Base-by-base conservation (phyloP, 805 yeast species). In the Saturnispora kantuleensis region DNA sequence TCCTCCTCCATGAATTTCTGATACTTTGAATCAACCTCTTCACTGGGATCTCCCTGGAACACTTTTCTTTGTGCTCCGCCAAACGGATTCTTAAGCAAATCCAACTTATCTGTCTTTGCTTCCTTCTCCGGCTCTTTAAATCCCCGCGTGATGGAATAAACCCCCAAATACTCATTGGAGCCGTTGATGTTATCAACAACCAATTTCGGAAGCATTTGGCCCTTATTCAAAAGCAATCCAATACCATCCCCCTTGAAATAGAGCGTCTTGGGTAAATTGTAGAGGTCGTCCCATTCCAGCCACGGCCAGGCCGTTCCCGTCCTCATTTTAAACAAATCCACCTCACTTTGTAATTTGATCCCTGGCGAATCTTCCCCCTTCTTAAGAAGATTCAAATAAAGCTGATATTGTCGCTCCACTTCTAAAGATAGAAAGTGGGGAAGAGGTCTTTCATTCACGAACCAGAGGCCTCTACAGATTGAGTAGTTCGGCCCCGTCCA, bases 401-500 rank as follows among this genome's bases (percentile, higher is more conserved):
- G 53, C 13, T 56, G 49, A 56, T 73, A 84, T 0, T 74, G 74
- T 5, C 55, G 54, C 58, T 89, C 97, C 16, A 89, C 54, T 45
- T 73, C 77, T 1, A 67, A 63, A 0, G 93, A 68, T 3, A 51
- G 5, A 5, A 79, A 47, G 1, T 64, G 60, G 1, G 66, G 65
- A 9, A 68, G 55, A 26, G 86, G 62, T 0, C 94, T 94, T 5
- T 56, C 55, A 1, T 77, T 74, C 9, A 72, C 57, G 58, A 86
- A 87, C 97, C 97, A 90, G 1, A 78, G 59, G 1, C 96, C 96
- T 44, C 97, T 66, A 38, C 96, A 68, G 1, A 90, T 82, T 48
- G 84, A 88, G 57, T 79, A 90, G 0, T 68, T 64, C 0, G 96
- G 93, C 1, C 97, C 97, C 7, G 77, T 79, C 97, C 97, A 90